phyloP scores from a whole-genome alignment of 2,329 filamentous ascomycete genomes.

The Fusarium aywerte region DNA sequence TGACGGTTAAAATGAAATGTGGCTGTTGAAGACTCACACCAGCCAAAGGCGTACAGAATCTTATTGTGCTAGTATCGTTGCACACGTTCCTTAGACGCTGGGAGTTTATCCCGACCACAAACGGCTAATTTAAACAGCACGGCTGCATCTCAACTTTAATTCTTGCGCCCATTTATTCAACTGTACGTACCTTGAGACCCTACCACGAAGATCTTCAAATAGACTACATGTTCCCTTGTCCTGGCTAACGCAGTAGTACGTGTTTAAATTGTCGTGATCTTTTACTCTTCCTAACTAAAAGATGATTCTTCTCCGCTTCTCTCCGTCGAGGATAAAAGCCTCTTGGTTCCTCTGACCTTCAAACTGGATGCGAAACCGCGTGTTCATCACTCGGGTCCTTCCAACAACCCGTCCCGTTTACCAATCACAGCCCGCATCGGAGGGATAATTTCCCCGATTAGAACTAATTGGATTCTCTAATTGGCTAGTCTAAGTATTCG shows the following conservation, averaged over 20 bases:
- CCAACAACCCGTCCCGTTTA: constrained; percentile 22
- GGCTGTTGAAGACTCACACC: constrained; percentile 38
- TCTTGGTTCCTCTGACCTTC: not conserved
- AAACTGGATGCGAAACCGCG: constrained; percentile 28
- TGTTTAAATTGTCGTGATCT: not conserved
- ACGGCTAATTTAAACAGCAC: constrained; percentile 12
- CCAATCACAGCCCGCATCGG: constrained; percentile 23
- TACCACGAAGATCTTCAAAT: not conserved
- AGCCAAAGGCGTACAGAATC: constrained; percentile 11
- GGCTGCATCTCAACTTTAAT: constrained; percentile 5
- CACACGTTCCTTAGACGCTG: not conserved
- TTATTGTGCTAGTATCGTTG: not conserved
- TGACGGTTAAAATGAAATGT: not conserved
- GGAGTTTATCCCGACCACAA: constrained; percentile 2
- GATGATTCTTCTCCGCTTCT: constrained; percentile 2
- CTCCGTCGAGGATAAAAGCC: constrained; percentile 13
- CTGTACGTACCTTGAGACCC: not conserved
- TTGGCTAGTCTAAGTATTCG: constrained; percentile 1
- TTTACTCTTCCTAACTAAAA: not conserved
- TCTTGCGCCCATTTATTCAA: not conserved
- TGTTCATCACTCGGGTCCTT: constrained; percentile 23
- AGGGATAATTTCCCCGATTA: constrained; percentile 25
- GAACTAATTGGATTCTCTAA: not conserved
- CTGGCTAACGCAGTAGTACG: not conserved
- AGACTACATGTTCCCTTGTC: not conserved